Percentiles rank a stretch among this genome's conserved stretches.
These are phyloP conservation scores for Aspergillus thermomutatus DNA, from an alignment of 2,329 filamentous ascomycete genomes.

Conservation along the genomic window DNA sequence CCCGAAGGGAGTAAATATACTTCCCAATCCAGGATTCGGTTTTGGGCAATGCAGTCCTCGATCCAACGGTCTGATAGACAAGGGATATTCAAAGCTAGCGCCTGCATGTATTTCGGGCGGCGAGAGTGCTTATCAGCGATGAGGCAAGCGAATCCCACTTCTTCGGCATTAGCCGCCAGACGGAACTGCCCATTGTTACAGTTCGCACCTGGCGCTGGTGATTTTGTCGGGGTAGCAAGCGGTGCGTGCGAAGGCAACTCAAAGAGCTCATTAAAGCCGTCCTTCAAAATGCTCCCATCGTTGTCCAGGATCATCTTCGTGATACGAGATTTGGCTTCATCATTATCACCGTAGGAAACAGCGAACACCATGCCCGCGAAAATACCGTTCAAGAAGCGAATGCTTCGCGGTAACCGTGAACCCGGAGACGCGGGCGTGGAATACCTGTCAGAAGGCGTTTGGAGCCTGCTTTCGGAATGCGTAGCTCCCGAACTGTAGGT, in stretches of 20 bases:
- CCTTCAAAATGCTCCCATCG: constrained; percentile 68
- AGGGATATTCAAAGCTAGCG: constrained; percentile 81
- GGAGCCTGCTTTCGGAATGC: constrained; percentile 19
- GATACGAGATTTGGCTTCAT: constrained; percentile 55
- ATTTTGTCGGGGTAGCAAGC: constrained; percentile 26
- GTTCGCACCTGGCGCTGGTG: constrained; percentile 11
- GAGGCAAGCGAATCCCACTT: constrained; percentile 74
- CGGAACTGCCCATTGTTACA: constrained; percentile 40
- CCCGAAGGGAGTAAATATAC: constrained; percentile 84
- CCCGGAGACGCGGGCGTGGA: constrained; percentile 47
- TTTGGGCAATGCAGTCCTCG: constrained; percentile 63
- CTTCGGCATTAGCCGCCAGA: constrained; percentile 52
- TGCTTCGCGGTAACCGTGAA: constrained; percentile 46
- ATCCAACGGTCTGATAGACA: constrained; percentile 84
- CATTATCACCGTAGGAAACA: constrained; percentile 65
- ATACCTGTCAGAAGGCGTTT: constrained; percentile 37
- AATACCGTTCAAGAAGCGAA: constrained; percentile 41
- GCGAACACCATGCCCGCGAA: constrained; percentile 87
- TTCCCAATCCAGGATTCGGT: constrained; percentile 66
- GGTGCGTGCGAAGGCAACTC: constrained; percentile 40
- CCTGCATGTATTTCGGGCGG: constrained; percentile 90
- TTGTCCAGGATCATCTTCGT: constrained; percentile 63
- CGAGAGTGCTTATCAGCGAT: constrained; percentile 84
- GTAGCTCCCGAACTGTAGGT: constrained; percentile 21
- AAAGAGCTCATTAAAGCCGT: constrained; percentile 82